Base-by-base conservation (phyloP, 1,139 yeast species). In the Magnusiomyces tetraspermus region DNA sequence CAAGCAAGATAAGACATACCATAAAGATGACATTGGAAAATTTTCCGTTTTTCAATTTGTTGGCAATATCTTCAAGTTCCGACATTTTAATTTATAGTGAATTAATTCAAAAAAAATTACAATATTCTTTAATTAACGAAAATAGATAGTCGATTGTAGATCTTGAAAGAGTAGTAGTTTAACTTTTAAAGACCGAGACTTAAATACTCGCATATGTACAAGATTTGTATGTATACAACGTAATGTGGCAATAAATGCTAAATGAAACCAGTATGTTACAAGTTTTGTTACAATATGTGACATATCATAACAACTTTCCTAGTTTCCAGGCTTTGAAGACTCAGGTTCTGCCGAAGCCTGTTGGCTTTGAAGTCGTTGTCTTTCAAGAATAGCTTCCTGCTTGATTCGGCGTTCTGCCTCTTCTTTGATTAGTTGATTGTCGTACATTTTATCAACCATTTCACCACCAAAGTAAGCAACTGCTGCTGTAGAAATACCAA, bases 381-480 rank as follows among this genome's bases (percentile, higher is more conserved):
- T 48, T 15, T 57, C 56, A 21, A 62, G 53, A 33, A 60, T 54
- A 61, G 57, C 26, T 55, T 49, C 50, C 15, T 38, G 24, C 15
- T 38, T 38, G 24, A 38, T 21, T 17, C 66, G 55, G 50, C 63
- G 58, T 59, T 74, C 70, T 3, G 76, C 76, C 55, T 73, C 71
- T 55, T 68, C 68, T 54, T 71, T 69, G 49, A 76, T 68, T 45
- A 68, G 68, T 36, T 69, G 70, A 49, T 76, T 78, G 31, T 76
- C 77, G 55, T 76, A 76, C 51, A 78, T 69, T 52, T 68, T 67
- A n/a, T 73, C 65, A 48, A 79, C 69, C 28, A 76, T 68, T 58
- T 74, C 74, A 58, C 79, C 82, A 2, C 82, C 82, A 2, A 70
- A 62, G 50, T 75, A 68, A 0, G 84, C 84, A 54, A 76, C 71